Conservation (phyloP, 129 eudicot species). For the Tagetes erecta region DNA sequence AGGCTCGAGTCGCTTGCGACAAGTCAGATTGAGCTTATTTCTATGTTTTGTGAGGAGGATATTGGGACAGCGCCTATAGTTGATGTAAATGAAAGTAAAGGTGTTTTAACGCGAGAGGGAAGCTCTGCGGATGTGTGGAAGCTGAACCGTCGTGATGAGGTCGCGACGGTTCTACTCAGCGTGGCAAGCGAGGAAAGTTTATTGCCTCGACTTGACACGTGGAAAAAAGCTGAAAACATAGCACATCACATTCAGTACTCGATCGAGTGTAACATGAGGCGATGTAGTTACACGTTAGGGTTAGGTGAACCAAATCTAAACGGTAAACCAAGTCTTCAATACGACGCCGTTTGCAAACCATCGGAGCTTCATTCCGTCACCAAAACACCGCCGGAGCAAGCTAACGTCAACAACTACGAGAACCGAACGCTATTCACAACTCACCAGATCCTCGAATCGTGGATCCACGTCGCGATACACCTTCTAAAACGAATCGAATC, state of each 20-base stretch:
- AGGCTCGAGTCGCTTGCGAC: slow-evolving; percentile 59
- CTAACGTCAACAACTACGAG: slow-evolving; percentile 55
- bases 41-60: slow-evolving; percentile 64
- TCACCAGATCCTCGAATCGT: slow-evolving; percentile 78
- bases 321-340: slow-evolving; percentile 73
- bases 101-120: slow-evolving; percentile 53
- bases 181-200: slow-evolving; percentile 70
- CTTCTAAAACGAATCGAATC: slow-evolving; percentile 47
- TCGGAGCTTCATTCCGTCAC: slow-evolving; percentile 54
- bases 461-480: slow-evolving; percentile 57
- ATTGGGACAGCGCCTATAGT: slow-evolving; percentile 48
- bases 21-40: slow-evolving; percentile 59
- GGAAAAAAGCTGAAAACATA: slow-evolving; percentile 56
- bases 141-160: slow-evolving; percentile 34
- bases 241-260: slow-evolving; percentile 54
- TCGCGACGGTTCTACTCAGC: slow-evolving; percentile 56
- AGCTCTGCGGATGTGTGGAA: slow-evolving; percentile 82
- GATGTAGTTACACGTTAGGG: slow-evolving; percentile 73
- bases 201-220: slow-evolving; percentile 77
- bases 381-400: slow-evolving; percentile 44
- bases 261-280: slow-evolving; percentile 69
- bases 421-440: slow-evolving; percentile 56
- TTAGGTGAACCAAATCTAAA: slow-evolving; percentile 76
- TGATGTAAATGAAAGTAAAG: slow-evolving; percentile 38
- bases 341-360: slow-evolving; percentile 70